Percentiles rank a stretch among this genome's conserved stretches.
Evolutionary conservation across 164 flowering plant species (phyloP).

Genomic region (Umbilicus rupestris): DNA sequence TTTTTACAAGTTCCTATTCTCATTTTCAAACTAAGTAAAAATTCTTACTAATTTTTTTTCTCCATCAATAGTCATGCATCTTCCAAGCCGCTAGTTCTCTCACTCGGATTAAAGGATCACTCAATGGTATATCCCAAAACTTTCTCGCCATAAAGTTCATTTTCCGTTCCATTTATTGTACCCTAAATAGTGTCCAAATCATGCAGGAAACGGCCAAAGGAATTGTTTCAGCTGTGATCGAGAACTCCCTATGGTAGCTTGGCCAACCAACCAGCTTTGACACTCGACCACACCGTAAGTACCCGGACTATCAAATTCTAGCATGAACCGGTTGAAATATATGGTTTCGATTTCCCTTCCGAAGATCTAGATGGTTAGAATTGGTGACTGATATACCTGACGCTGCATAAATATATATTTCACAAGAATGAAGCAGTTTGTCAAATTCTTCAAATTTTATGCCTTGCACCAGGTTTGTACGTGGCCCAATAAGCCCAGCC

Average conservation of each 20-base stretch:
- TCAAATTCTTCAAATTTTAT: too few relatives aligned
- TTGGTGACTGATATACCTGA: too few relatives aligned
- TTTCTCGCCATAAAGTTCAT: not conserved
- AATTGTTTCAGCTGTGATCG: constrained; percentile 47
- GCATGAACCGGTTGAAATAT: too few relatives aligned
- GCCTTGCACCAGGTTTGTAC: too few relatives aligned
- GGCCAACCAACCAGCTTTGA: not conserved
- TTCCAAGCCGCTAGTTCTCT: constrained; percentile 51
- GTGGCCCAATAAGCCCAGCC: too few relatives aligned
- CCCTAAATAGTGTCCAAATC: not conserved
- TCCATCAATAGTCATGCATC: constrained; percentile 45
- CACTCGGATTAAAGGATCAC: constrained; percentile 91
- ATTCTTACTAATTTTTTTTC: not conserved
- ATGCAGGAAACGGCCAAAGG: constrained; percentile 69
- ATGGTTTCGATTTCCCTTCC: too few relatives aligned
- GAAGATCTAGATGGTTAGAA: too few relatives aligned
- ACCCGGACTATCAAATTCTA: too few relatives aligned
- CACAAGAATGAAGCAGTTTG: too few relatives aligned
- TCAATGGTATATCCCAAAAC: constrained; percentile 35
- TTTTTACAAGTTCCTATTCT: too few relatives aligned
- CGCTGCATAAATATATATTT: too few relatives aligned
- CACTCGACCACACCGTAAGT: not conserved
- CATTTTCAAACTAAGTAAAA: not conserved
- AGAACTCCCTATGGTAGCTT: constrained; percentile 52
- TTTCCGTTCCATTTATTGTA: not conserved